Evolutionary conservation across 2,329 filamentous ascomycete genomes (phyloP).

Genomic region (Aureobasidium sp.): DNA sequence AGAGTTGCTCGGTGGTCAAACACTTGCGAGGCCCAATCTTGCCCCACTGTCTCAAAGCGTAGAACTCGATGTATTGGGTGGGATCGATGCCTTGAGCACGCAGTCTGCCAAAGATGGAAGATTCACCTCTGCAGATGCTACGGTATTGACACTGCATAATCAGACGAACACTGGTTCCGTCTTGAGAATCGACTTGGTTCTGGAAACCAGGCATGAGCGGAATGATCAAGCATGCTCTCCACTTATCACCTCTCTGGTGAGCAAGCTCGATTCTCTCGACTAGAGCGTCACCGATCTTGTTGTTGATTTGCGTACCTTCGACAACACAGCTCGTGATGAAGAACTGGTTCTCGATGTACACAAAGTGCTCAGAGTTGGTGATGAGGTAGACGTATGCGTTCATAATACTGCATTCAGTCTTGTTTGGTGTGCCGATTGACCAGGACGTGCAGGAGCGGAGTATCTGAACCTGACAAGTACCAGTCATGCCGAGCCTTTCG

Average conservation of each 20-base stretch:
- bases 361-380: conserved; percentile 89
- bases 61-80: conserved; percentile 93
- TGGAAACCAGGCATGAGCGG: conserved; percentile 98
- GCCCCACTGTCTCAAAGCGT: conserved; percentile 86
- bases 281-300: conserved; percentile 88
- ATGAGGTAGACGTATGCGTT: conserved; percentile 94
- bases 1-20: conserved; percentile 89
- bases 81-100: conserved; percentile 77
- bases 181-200: conserved; percentile 88
- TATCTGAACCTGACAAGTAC: conserved; percentile 95
- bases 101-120: conserved; percentile 84
- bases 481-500: conserved; percentile 78
- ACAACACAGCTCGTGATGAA: conserved; percentile 92
- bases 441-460: conserved; percentile 82
- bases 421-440: conserved; percentile 79
- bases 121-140: conserved; percentile 88
- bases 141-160: conserved; percentile 97
- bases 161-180: conserved; percentile 86
- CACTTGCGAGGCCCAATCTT: conserved; percentile 75
- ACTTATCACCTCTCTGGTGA: conserved; percentile 74
- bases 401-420: conserved; percentile 90
- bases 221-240: conserved; percentile 84
- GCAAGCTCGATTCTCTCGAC: conserved; percentile 87
- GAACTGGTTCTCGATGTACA: conserved; percentile 99
- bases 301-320: conserved; percentile 79